Percentiles rank a stretch among this genome's conserved stretches.
These are phyloP conservation scores for Fusarium sp. DNA, from an alignment of 2,329 filamentous ascomycete genomes.

Conservation along the genomic window DNA sequence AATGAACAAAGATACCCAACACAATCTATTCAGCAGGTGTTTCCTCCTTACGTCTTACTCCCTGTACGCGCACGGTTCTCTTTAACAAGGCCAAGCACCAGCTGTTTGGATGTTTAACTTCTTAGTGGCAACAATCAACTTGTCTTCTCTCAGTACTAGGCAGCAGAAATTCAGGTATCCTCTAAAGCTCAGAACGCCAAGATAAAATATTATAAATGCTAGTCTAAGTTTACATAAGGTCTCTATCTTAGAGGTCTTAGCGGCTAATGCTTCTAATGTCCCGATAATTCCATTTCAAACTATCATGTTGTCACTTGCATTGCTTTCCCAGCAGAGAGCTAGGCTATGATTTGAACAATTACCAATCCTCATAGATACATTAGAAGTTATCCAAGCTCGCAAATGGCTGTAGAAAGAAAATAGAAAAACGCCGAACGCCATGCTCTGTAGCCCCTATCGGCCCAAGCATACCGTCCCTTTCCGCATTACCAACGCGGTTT, in stretches of 20 bases:
- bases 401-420: background rate
- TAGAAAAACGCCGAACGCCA: constrained; percentile 5
- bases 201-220: background rate
- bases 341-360: background rate
- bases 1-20: constrained; percentile 31
- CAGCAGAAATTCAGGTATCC: background rate
- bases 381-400: background rate
- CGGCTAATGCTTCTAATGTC: background rate
- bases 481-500: background rate
- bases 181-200: background rate
- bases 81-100: background rate
- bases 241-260: background rate
- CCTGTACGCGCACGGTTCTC: background rate
- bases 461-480: background rate
- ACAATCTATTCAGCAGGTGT: background rate
- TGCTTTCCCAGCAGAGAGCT: background rate
- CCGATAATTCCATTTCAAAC: background rate
- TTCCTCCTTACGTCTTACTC: background rate
- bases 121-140: background rate
- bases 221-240: background rate
- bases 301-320: background rate
- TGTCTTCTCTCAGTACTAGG: background rate
- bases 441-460: background rate
- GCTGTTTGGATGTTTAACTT: background rate
- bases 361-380: constrained; percentile 21